Evolutionary conservation across 2,329 filamentous ascomycete genomes (phyloP), one percentile per base, ranked within the genome.

Genomic region (Talaromyces sp.): DNA sequence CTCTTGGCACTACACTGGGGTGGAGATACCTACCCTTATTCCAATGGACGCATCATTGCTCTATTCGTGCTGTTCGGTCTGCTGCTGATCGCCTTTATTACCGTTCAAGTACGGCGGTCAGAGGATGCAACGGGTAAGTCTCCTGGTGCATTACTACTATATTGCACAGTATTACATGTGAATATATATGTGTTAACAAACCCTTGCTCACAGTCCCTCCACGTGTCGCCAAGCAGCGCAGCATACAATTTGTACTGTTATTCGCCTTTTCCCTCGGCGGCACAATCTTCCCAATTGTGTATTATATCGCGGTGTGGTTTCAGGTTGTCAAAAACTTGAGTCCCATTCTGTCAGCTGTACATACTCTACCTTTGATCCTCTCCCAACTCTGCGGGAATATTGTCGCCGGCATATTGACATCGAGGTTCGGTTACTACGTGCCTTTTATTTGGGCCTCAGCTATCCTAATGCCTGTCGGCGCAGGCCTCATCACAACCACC

Each of bases 401-500:
- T 19, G 15, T 43, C 17, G 41, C 17, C 17, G 41, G 41, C 15
- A 43, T 43, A 7, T 19, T 43, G 17, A 43, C 41, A 7, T 43
- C 41, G 2, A 43, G 8, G 7, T n/a, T 65, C 13, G 41, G 41
- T 43, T 43, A 43, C 41, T 43, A 43, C n/a, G 41, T 43, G 7
- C 41, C 41, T 43, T 43, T 43, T 9, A 43, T 43, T 9, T 43
- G 41, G 41, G 41, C 41, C 17, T 43, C 41, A 1, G 6, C 41
- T 43, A 43, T 43, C 3, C 41, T 43, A 7, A 43, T 43, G 41
- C 41, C 41, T 43, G 3, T 43, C 17, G 63, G 63, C 4, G 37
- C 41, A 19, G 63, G 63, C 15, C 15, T 65, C 3, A 43, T 65
- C 45, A 62, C 62, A 6, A 69, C 68, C 33, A 64, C 71, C 56